A percentile compares a stretch with the other conserved stretches of the same genome.
Evolutionary conservation across 768 basidiomycete genomes (phyloP).

Genomic region (Grammothele lineata): DNA sequence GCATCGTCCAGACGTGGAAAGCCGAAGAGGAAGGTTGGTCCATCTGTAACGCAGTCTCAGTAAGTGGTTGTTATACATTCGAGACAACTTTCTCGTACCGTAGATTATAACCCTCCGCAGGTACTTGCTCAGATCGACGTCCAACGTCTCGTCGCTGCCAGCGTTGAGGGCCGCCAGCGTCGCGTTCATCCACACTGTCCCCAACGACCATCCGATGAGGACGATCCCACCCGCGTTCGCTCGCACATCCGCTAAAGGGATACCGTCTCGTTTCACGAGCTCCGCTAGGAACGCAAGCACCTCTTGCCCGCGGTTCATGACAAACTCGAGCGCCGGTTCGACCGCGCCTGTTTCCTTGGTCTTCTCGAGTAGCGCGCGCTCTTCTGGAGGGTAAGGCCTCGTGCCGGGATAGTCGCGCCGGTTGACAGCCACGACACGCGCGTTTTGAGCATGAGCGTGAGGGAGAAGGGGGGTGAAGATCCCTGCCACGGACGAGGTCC

Average conservation of each 20-base stretch:
- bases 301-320: slow-evolving; percentile 31
- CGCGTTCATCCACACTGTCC: slow-evolving; percentile 13
- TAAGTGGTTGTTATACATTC: too few relatives aligned
- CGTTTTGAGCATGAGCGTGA: slow-evolving; percentile 12
- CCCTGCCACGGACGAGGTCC: too few relatives aligned
- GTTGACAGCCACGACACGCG: slow-evolving; percentile 23
- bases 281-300: slow-evolving; percentile 29
- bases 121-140: neutral
- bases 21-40: neutral
- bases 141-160: too few relatives aligned
- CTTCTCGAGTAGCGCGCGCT: slow-evolving; percentile 1
- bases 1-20: neutral
- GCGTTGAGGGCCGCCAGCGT: neutral
- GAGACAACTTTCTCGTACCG: neutral
- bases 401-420: slow-evolving; percentile 28
- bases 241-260: slow-evolving; percentile 19
- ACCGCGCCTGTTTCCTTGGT: too few relatives aligned
- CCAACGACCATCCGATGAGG: slow-evolving; percentile 37
- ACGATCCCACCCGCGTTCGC: slow-evolving; percentile 9
- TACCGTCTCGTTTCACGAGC: slow-evolving; percentile 27
- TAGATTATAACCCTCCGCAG: neutral
- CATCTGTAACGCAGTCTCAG: neutral
- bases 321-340: neutral
- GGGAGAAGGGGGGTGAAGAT: slow-evolving; percentile 20
- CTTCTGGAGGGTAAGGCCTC: slow-evolving; percentile 15